A percentile compares a stretch with the other conserved stretches of the same genome.
phyloP scores from a whole-genome alignment of 1,284 basidiomycete genomes.

The Austroboletus novae-zelandiae region DNA sequence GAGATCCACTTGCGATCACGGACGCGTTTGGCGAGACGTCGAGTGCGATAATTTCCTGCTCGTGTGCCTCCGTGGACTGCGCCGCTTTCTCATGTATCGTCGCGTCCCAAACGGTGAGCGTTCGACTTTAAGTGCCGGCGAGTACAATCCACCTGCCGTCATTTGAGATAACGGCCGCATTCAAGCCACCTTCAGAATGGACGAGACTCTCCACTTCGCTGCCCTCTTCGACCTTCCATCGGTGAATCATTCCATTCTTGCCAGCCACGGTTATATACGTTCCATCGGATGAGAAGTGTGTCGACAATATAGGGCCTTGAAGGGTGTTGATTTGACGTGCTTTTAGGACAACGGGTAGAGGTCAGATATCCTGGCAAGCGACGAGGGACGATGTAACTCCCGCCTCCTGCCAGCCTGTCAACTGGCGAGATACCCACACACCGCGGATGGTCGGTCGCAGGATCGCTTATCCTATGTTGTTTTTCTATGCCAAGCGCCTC shows the following conservation, averaged over 20 bases:
- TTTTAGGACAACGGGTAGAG: conserved; percentile 1
- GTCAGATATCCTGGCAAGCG: not conserved
- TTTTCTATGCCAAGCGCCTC: no score
- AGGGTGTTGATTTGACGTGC: conserved; percentile 2
- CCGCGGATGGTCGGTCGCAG: no score
- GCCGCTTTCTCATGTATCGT: conserved; percentile 1
- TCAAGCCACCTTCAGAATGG: not conserved
- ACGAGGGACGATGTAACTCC: not conserved
- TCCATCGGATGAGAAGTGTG: conserved; percentile 13
- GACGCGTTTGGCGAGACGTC: conserved; percentile 17
- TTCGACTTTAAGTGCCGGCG: not conserved
- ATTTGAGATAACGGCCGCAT: conserved; percentile 8
- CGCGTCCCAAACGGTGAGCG: conserved; percentile 12
- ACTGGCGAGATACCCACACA: no score
- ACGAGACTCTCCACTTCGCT: not conserved
- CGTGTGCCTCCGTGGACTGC: conserved; percentile 14
- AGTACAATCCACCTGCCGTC: conserved; percentile 18
- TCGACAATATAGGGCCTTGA: conserved; percentile 6
- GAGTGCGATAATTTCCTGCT: conserved; percentile 16
- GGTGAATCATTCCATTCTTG: conserved; percentile 8
- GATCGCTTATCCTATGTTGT: no score
- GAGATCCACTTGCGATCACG: conserved; percentile 22
- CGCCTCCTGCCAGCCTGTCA: no score
- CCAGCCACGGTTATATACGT: conserved; percentile 4
- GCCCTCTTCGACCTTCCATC: conserved; percentile 7